Evolutionary conservation across 192 early-diverging fungal genomes (phyloP).

Genomic region (Polychytrium aggregatum): DNA sequence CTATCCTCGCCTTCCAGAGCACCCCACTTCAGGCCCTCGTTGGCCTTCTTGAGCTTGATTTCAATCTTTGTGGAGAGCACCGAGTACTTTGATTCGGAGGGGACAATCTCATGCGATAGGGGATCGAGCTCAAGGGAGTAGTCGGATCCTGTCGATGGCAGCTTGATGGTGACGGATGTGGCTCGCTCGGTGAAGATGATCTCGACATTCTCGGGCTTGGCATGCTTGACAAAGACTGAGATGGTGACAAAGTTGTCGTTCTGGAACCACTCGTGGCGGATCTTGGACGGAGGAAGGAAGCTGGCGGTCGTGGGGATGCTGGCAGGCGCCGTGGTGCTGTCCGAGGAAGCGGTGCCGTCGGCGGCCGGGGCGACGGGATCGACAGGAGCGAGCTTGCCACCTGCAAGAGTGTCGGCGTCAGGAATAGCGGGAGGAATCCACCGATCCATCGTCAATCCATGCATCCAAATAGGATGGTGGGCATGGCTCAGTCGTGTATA

Average conservation of each 20-base stretch:
- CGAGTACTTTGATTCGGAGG: constrained; percentile 33
- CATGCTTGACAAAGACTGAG: constrained; percentile 83
- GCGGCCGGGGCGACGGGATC: too few relatives aligned
- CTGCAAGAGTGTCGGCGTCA: background rate
- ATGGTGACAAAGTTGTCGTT: constrained; percentile 81
- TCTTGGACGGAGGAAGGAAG: constrained; percentile 33
- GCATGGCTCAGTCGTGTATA: too few relatives aligned
- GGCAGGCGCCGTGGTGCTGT: constrained; percentile 5
- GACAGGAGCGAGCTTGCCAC: constrained; percentile 1
- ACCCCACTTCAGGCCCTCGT: constrained; percentile 73
- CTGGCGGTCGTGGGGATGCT: constrained; percentile 22
- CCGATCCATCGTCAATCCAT: background rate
- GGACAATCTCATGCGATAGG: constrained; percentile 64
- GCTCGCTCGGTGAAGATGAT: constrained; percentile 52
- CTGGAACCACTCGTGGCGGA: constrained; percentile 96
- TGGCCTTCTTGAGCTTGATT: constrained; percentile 55
- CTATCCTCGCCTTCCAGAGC: constrained; percentile 68
- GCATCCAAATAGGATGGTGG: too few relatives aligned
- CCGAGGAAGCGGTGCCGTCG: constrained; percentile 1
- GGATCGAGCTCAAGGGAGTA: constrained; percentile 90
- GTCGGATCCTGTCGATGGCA: constrained; percentile 66
- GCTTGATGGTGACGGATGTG: constrained; percentile 68
- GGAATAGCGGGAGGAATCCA: background rate
- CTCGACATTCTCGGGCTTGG: constrained; percentile 21
- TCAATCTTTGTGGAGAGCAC: constrained; percentile 44